Evolutionary conservation across 495 filamentous ascomycete species (phyloP), one percentile per base, ranked within the genome.

Genomic region (Neurospora sp.): DNA sequence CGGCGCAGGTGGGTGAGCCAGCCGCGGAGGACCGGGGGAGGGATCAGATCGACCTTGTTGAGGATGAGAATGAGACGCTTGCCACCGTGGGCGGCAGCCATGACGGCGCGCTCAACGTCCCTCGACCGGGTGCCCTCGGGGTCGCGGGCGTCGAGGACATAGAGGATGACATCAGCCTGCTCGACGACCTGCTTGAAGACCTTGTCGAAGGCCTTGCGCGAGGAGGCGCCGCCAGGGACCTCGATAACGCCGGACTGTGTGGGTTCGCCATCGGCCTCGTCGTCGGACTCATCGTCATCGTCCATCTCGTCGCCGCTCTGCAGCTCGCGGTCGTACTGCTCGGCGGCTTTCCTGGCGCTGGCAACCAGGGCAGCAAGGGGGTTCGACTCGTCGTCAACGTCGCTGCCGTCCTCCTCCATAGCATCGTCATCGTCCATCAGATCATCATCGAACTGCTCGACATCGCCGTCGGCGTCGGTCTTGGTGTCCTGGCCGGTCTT

Each of bases 21-120:
- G 73, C 83, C 86, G 81, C 92, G 93, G 69, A 97, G 88, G 31
- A 94, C 92, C 3, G 88, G 81, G 2, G 93, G 89, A 12, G 95
- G 95, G 39, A 97, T 87, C 40, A 98, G 88, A 79, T 98, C 95
- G 80, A 97, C 96, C 86, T 98, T 98, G 90, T 98, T 98, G 75
- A 98, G 86, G 72, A 98, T 90, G 73, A 98, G 90, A 74, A 98
- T 96, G 69, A 98, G 85, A 31, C 95, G 88, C 84, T 98, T 98
- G 23, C 89, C 89, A 46, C 94, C 94, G 14, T 85, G 86, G 10
- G 93, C 92, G 5, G 94, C 90, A 3, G 93, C 90, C 91, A 94
- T 93, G 78, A 97, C 91, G 82, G 92, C 90, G 23, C 92, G 88
- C 85, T 98, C 95, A 20, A 98, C 90, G 71, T 96, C 93, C 77